Conservation (phyloP, 2,329 filamentous ascomycete species). For the Sclerotinia glacialis region DNA sequence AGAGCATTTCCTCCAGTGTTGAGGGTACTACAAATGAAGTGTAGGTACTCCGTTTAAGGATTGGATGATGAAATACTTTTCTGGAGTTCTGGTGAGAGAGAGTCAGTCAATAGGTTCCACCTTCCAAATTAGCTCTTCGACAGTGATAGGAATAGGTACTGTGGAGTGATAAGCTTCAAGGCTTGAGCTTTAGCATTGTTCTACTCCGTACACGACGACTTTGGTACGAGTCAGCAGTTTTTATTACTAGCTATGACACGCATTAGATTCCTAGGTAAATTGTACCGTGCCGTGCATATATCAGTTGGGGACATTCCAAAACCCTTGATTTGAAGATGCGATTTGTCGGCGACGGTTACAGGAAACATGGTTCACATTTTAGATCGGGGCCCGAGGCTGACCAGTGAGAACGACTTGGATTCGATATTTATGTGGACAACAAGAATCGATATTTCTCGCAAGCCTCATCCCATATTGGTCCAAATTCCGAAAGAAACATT, state of each 20-base stretch:
- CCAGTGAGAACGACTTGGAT: not conserved
- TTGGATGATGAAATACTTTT: not conserved
- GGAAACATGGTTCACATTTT: not conserved
- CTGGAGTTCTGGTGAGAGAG: no score
- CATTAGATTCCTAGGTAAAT: not conserved
- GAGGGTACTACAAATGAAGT: not conserved
- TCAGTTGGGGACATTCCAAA: not conserved
- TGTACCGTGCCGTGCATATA: not conserved
- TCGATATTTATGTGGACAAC: not conserved
- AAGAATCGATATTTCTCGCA: not conserved
- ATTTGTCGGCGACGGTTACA: conserved; percentile 1
- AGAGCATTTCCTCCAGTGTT: not conserved
- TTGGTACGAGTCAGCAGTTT: not conserved
- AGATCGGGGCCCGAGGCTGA: not conserved
- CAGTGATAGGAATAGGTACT: not conserved
- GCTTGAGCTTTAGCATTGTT: not conserved
- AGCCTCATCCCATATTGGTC: not conserved
- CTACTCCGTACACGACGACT: no score
- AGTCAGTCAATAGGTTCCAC: not conserved
- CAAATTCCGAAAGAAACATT: not conserved
- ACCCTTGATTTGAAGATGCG: conserved; percentile 2
- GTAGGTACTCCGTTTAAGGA: not conserved
- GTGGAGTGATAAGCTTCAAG: not conserved
- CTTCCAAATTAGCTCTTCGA: not conserved
- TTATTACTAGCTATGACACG: not conserved